Base-by-base conservation (phyloP, 75 land plant genomes). In the Selaginella moellendorffii region DNA sequence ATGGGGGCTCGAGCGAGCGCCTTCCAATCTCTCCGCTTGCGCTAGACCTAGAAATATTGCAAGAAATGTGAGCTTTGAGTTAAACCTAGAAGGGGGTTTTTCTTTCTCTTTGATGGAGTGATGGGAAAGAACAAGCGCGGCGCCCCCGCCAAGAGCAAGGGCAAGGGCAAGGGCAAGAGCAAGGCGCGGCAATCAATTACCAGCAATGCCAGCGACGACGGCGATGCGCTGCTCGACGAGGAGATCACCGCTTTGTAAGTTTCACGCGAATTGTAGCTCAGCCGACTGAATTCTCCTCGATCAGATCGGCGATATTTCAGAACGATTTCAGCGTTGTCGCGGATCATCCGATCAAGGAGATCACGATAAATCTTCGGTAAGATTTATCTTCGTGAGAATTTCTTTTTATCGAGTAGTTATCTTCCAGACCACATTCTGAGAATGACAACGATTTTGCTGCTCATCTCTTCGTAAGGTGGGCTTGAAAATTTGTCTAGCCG, bases 291-390 rank as follows among this genome's bases (percentile, higher is more conserved):
- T 46, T 46, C 10, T 46, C 10, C 10, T 46, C 9, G 24, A 8
- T 5, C 59, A 91, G 97, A 74, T 69, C 76, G 66, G 78, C 97
- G 1, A 92, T 88, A 56, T 88, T 92, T 71, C 85, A 85, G 77
- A 93, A 88, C 2, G 97, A 92, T 30, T 79, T 83, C 65, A 76
- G 78, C 42, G 54, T 92, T 63, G 69, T 85, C 21, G 76, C 85
- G 12, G 89, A 83, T 28, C 59, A 82, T 23, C 71, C 81, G 63
- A 69, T 66, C 18, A 54, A 81, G 27, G 82, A 85, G 69, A 65
- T 82, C 52, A 54, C 53, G 23, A 75, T 92, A 42, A 79, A 78
- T 62, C 73, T 87, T 64, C 77, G 85, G 97, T 82, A 60, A 61
- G 28, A 14, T 2, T n/a, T 2, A 2, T 56, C 21, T 2, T 21